Percentiles rank a stretch among this genome's conserved stretches.
Conservation (phyloP, 2,329 filamentous ascomycete genomes). For the Diaporthe sp. region DNA sequence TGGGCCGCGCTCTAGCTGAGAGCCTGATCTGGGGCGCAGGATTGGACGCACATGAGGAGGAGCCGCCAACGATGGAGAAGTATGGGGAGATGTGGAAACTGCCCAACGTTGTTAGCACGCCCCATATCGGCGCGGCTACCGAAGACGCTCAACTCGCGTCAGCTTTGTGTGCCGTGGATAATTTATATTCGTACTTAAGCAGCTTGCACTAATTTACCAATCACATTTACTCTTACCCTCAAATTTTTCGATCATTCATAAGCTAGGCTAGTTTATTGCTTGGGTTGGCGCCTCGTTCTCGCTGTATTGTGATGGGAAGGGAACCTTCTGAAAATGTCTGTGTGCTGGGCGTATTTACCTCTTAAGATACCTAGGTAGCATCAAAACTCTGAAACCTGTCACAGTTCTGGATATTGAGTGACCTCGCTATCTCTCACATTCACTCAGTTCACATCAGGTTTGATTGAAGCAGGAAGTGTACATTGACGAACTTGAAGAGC, state of each 20-base stretch:
- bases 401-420: neutral
- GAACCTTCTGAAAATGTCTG: too few species aligned
- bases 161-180: neutral
- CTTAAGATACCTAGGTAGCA: too few species aligned
- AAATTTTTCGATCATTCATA: too few species aligned
- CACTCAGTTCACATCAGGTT: neutral
- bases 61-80: slow-evolving; percentile 48
- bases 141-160: slow-evolving; percentile 31
- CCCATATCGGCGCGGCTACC: slow-evolving; percentile 44
- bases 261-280: too few species aligned
- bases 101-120: slow-evolving; percentile 46
- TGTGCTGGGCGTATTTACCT: too few species aligned
- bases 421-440: neutral
- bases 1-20: slow-evolving; percentile 46
- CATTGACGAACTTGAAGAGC: slow-evolving; percentile 5
- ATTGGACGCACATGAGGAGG: slow-evolving; percentile 49
- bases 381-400: too few species aligned
- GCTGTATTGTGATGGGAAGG: too few species aligned
- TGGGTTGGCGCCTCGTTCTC: too few species aligned
- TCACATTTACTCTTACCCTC: too few species aligned
- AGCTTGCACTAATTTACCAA: neutral
- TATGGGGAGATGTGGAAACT: slow-evolving; percentile 47
- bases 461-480: neutral
- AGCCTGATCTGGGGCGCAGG: slow-evolving; percentile 50
- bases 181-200: neutral